Evolutionary conservation across 169 alveolate species (phyloP), one percentile per base, ranked within the genome.

Genomic region (Plasmodium coatneyi): DNA sequence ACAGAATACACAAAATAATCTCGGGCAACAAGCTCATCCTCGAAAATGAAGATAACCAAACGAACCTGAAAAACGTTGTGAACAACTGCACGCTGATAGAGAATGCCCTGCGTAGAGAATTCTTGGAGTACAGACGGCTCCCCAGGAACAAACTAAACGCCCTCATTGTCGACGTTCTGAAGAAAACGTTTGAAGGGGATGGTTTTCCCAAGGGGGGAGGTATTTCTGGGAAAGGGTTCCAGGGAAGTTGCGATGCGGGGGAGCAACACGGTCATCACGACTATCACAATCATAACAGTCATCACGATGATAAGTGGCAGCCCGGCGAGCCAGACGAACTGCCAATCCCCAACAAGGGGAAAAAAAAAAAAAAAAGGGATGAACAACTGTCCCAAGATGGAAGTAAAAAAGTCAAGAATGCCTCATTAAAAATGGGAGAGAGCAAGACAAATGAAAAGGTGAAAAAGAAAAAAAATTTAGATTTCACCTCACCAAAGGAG

Each of bases 1-100:
- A 22, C 16, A 22, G 87, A 36, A 87, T 87, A 87, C 71, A 32
- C 34, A 43, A 87, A 78, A 87, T 87, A 78, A 87, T 87, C 60
- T 5, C 46, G 32, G 49, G 82, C n/a, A 87, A 87, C 12, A 78
- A 87, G 25, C 46, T 87, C 19, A 79, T 87, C 71, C n/a, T 30
- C 14, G 54, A 87, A 56, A 60, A 87, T 78, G 76, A 79, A 54
- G 87, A 87, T 87, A 46, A 76, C 46, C 32, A 49, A 78, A 78
- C 80, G 6, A 87, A 87, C 52, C 32, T 49, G 71, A 28, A 56
- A 41, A 76, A 79, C 22, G 76, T 87, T 71, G 34, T 87, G 10
- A 87, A 60, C 30, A 87, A 87, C 49, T 66, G 28, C 32, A 52
- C 80, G 14, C 5, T 87, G 19, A 87, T 87, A 56, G 82, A 56